A percentile compares a stretch with the other conserved stretches of the same genome.
Conservation (phyloP, 805 yeast genomes). For the Metschnikowia bowlesiae region DNA sequence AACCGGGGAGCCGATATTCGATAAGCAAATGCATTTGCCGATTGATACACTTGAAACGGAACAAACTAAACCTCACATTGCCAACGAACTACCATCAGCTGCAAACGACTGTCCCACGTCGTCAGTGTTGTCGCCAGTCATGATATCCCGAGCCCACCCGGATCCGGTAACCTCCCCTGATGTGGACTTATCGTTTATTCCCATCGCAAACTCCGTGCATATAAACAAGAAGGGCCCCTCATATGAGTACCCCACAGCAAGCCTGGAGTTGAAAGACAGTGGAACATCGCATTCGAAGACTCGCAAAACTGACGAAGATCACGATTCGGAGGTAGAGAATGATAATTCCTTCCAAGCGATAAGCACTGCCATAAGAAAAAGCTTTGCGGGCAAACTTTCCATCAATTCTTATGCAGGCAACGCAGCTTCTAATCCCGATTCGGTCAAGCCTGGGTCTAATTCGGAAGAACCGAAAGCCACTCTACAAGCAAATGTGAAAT, state of each 20-base stretch:
- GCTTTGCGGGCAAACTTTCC: constrained; percentile 34
- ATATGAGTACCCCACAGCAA: background rate
- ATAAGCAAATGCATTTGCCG: background rate
- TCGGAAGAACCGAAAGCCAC: background rate
- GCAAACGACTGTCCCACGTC: background rate
- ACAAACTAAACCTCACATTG: background rate
- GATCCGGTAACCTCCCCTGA: constrained; percentile 18
- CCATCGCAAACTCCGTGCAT: constrained; percentile 15
- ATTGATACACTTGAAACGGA: background rate
- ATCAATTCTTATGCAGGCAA: constrained; percentile 3
- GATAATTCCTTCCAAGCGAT: constrained; percentile 47
- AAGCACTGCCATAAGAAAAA: constrained; percentile 43
- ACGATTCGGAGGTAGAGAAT: constrained; percentile 3
- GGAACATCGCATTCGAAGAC: background rate
- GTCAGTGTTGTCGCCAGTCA: constrained; percentile 5
- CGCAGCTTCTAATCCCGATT: background rate
- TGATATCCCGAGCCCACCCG: background rate
- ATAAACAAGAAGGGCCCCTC: constrained; percentile 6
- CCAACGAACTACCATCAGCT: background rate
- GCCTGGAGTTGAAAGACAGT: background rate
- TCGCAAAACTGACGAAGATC: background rate
- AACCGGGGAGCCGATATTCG: background rate
- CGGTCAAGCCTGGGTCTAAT: background rate
- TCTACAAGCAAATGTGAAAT: background rate
- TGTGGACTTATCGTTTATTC: constrained; percentile 22